Percentiles rank a stretch among this genome's conserved stretches.
Conservation (phyloP, 2,329 filamentous ascomycete genomes). For the Paecilomyces fulvus region DNA sequence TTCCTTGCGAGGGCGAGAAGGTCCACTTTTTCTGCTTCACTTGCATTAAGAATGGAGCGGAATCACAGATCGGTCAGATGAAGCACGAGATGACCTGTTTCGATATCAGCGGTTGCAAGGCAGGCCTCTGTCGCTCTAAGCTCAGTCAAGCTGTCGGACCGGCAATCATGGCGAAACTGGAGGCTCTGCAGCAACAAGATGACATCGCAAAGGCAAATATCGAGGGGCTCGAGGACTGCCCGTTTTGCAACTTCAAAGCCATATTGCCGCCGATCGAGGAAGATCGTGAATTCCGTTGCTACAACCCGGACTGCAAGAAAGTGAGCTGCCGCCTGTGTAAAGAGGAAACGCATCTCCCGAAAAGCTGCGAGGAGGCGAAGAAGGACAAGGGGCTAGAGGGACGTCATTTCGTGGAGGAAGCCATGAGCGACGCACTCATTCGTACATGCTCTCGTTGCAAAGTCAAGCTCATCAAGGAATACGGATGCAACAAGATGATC, state of each 20-base stretch:
- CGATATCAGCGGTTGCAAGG: conserved; percentile 58
- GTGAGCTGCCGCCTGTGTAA: conserved; percentile 62
- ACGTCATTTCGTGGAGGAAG: conserved; percentile 68
- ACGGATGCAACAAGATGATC: conserved; percentile 76
- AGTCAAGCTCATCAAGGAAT: conserved; percentile 70
- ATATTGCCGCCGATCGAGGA: conserved; percentile 59
- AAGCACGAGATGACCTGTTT: conserved; percentile 64
- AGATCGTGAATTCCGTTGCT: conserved; percentile 66
- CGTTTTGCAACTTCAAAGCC: conserved; percentile 73
- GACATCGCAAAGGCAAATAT: conserved; percentile 61
- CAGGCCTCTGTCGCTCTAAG: conserved; percentile 50
- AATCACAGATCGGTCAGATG: conserved; percentile 59
- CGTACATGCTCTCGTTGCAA: conserved; percentile 58
- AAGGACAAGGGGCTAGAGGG: conserved; percentile 51
- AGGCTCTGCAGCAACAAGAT: conserved; percentile 62
- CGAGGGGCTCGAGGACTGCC: conserved; percentile 65
- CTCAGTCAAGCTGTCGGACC: conserved; percentile 50
- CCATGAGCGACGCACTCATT: conserved; percentile 72
- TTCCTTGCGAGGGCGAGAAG: conserved; percentile 53
- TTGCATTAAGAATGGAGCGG: conserved; percentile 59
- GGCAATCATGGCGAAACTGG: conserved; percentile 53
- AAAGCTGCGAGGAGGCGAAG: conserved; percentile 59
- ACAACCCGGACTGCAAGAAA: conserved; percentile 54
- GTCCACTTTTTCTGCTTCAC: conserved; percentile 61
- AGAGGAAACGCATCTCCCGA: conserved; percentile 60